A percentile compares a stretch with the other conserved stretches of the same genome.
phyloP scores from a whole-genome alignment of 2,329 filamentous ascomycete species.

The Metarhizium album region DNA sequence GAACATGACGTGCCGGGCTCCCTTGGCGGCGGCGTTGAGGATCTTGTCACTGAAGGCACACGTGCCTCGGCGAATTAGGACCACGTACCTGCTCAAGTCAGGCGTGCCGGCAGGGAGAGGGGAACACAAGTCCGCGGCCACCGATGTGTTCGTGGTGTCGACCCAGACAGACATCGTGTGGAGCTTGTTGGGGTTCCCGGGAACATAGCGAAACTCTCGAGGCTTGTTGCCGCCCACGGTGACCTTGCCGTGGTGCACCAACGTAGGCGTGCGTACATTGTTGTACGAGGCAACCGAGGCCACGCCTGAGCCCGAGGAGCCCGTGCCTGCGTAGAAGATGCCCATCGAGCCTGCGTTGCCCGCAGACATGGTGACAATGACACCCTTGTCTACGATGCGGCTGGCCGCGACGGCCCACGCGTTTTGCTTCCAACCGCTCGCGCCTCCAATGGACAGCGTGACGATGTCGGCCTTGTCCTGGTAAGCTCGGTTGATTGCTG shows the following conservation, averaged over 20 bases:
- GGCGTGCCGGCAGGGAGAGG: constrained; percentile 38
- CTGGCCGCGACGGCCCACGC: constrained; percentile 31
- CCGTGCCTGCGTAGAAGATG: constrained; percentile 5
- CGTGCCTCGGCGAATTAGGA: constrained; percentile 42
- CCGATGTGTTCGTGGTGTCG: constrained; percentile 24
- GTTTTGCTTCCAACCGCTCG: constrained; percentile 20
- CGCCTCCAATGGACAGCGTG: constrained; percentile 13
- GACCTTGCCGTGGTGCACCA: not conserved
- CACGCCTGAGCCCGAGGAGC: constrained; percentile 12
- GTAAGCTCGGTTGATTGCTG: constrained; percentile 42
- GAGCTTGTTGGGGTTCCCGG: constrained; percentile 28
- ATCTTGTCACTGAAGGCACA: constrained; percentile 24
- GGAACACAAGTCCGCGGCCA: constrained; percentile 35
- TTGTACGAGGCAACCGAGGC: not conserved
- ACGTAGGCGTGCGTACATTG: not conserved
- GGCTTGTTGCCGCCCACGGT: not conserved
- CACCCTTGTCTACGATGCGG: constrained; percentile 23
- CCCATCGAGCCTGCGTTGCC: constrained; percentile 18
- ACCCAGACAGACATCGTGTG: constrained; percentile 31
- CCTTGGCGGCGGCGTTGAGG: constrained; percentile 21
- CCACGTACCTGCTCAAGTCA: constrained; percentile 40
- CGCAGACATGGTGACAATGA: constrained; percentile 11
- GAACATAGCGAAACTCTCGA: constrained; percentile 26
- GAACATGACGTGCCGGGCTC: constrained; percentile 49
- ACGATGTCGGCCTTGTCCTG: constrained; percentile 32